Evolutionary conservation across 768 basidiomycete genomes (phyloP), one percentile per base, ranked within the genome.

Genomic region (Lactarius hengduanensis): DNA sequence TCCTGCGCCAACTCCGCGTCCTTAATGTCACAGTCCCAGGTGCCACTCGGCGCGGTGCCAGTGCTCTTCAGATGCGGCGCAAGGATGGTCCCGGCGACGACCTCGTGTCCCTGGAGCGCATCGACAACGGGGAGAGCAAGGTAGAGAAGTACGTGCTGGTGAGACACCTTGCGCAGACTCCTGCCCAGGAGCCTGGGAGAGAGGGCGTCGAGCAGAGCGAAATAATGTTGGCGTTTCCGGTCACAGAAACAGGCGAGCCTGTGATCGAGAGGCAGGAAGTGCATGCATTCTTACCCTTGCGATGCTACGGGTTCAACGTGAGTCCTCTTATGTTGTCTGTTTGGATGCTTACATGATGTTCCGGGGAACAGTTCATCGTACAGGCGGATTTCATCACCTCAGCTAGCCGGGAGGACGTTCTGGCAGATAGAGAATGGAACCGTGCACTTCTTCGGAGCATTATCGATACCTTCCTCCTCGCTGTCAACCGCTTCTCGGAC

Each of bases 311-410:
- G 15, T 73, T 74, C 58, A 59, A 57, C 20, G 74, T 74, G 22
- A n/a, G 74, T 38, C 7, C 11, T 59, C n/a, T 28, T 9, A n/a
- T 38, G 30, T 57, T 28, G 28, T 55, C 43, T 16, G 13, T 22
- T 26, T 41, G 28, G 36, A 22, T 20, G 34, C 10, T 20, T 41
- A 50, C 18, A 47, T 28, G 43, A 30, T 22, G n/a, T 50, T 7
- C 34, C 22, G 4, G 2, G 26, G 45, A 38, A 56, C 58, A 76
- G 75, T 76, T 76, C 64, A 64, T 76, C 55, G 68, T 76, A 36
- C 75, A 76, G 47, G 75, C 70, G 1, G 75, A 76, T 62, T 75
- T 76, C 57, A 64, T 76, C 45, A 74, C 75, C 18, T 65, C 72
- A 1, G 68, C 74, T 20, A 75, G 70, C 61, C 60, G 75, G 40